phyloP scores from a whole-genome alignment of 169 alveolate genomes.

The Eimeria praecox region DNA sequence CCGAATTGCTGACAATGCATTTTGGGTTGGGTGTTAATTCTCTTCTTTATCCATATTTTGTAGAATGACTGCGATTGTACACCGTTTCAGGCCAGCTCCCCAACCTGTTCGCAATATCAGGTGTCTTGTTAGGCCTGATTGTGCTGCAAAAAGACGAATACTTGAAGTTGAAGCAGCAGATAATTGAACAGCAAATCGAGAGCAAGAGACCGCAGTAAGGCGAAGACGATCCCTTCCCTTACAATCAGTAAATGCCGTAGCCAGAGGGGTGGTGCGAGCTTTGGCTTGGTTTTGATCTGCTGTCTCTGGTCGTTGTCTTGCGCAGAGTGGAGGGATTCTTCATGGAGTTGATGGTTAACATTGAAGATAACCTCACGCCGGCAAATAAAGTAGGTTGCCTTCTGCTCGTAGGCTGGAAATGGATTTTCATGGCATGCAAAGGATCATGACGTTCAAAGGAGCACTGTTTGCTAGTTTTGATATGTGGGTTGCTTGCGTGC shows the following conservation, averaged over 20 bases:
- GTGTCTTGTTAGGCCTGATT: slow-evolving; percentile 94
- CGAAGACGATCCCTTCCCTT: not conserved
- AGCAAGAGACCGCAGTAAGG: slow-evolving; percentile 61
- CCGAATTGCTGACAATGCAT: not conserved
- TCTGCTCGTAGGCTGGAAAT: not conserved
- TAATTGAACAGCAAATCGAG: slow-evolving; percentile 71
- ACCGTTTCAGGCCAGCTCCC: slow-evolving; percentile 89
- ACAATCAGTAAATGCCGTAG: not conserved
- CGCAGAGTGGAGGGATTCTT: slow-evolving; percentile 79
- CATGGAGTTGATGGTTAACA: slow-evolving; percentile 82
- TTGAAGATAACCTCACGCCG: slow-evolving; percentile 70
- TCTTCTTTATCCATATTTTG: not conserved
- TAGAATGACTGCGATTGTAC: not conserved
- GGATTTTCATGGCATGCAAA: not conserved
- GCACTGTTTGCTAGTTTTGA: not conserved
- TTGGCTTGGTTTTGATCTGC: not conserved
- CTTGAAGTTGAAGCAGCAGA: slow-evolving; percentile 75
- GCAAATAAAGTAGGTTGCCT: slow-evolving; percentile 78
- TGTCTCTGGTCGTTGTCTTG: not conserved
- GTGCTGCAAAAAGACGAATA: slow-evolving; percentile 84
- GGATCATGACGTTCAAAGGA: not conserved
- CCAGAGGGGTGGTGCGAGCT: not conserved
- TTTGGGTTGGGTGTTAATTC: not conserved
- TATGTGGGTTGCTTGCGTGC: not conserved
- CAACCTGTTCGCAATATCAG: slow-evolving; percentile 94